Conservation (phyloP, 179 eudicot species). For the Dionaea muscipula region DNA sequence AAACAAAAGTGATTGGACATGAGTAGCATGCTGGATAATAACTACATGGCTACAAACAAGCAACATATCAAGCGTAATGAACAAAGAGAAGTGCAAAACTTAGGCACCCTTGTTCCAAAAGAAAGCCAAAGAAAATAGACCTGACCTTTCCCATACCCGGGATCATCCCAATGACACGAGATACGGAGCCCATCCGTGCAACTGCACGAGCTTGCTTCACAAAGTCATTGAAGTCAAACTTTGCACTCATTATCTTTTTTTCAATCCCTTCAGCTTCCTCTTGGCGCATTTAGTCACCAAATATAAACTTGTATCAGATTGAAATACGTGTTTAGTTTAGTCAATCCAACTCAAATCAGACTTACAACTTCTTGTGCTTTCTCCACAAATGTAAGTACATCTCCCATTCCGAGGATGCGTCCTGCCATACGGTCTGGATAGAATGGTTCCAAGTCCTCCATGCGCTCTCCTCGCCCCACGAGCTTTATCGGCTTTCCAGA, state of each 20-base stretch:
- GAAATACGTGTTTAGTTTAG: background rate
- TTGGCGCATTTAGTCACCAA: constrained; percentile 63
- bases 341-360: constrained; percentile 9
- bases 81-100: no score
- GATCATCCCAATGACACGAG: constrained; percentile 96
- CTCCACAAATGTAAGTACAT: constrained; percentile 94
- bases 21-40: no score
- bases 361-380: constrained; percentile 98
- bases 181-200: constrained; percentile 96
- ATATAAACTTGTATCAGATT: constrained; percentile 8
- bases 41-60: no score
- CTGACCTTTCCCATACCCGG: constrained; percentile 98
- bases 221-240: constrained; percentile 92
- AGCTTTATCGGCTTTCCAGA: constrained; percentile 99
- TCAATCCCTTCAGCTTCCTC: constrained; percentile 93
- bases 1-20: no score
- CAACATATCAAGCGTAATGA: no score
- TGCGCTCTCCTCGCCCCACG: constrained; percentile 93
- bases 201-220: constrained; percentile 91
- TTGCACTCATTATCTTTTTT: constrained; percentile 92
- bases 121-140: background rate
- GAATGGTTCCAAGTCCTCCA: constrained; percentile 98
- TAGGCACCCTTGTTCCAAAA: no score
- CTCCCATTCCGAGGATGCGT: constrained; percentile 96
- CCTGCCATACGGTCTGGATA: constrained; percentile 99